Percentiles rank a stretch among this genome's conserved stretches.
Conservation (phyloP, 192 early-diverging fungal genomes). For the Mortierella hygrophila region DNA sequence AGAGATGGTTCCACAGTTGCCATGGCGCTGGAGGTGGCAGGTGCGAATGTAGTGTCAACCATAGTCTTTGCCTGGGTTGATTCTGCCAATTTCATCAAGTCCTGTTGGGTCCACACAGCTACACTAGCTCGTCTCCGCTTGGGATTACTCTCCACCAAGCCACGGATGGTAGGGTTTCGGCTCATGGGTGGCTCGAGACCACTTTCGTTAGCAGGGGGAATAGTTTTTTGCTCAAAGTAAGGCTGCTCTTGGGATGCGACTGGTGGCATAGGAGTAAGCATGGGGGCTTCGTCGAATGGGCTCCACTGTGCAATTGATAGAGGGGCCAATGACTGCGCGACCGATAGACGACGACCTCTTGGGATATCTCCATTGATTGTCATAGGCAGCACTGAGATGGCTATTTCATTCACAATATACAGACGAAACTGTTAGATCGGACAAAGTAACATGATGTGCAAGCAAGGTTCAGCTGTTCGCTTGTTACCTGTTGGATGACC, state of each 20-base stretch:
- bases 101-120: constrained; percentile 84
- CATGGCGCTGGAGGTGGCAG: constrained; percentile 10
- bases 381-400: background rate
- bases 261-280: background rate
- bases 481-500: constrained; percentile 32
- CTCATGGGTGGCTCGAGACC: constrained; percentile 53
- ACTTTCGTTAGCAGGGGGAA: constrained; percentile 14
- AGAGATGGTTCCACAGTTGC: background rate
- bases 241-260: background rate
- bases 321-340: background rate
- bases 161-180: constrained; percentile 47
- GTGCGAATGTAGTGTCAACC: constrained; percentile 7
- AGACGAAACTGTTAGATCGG: background rate
- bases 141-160: constrained; percentile 46
- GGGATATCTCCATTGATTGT: background rate
- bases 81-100: constrained; percentile 75
- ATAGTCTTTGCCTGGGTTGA: constrained; percentile 32
- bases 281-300: background rate
- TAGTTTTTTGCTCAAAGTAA: constrained; percentile 12
- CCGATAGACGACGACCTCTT: background rate
- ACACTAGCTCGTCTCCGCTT: constrained; percentile 73
- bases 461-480: background rate
- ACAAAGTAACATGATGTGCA: background rate
- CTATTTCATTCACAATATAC: background rate
- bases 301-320: background rate